Percentiles rank a stretch among this genome's conserved stretches.
Evolutionary conservation across 805 yeast genomes (phyloP).

Genomic region (Myxozyma geophila): DNA sequence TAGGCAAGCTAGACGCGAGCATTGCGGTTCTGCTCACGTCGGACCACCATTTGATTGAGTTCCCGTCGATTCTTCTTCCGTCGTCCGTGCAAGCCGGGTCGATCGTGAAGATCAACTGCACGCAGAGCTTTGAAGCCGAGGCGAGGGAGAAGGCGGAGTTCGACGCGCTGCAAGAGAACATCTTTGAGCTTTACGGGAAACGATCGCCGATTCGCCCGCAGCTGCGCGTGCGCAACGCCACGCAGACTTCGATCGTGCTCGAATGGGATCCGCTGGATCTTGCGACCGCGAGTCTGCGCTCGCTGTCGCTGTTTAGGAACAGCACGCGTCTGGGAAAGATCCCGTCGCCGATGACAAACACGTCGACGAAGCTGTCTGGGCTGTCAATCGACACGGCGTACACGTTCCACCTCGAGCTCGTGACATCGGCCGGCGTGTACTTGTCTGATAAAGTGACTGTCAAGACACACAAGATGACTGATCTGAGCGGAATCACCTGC

Average conservation of each 20-base stretch:
- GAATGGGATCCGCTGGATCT: conserved; percentile 89
- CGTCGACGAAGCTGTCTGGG: conserved; percentile 87
- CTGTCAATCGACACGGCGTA: conserved; percentile 84
- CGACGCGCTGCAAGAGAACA: conserved; percentile 69
- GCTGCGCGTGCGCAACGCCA: conserved; percentile 71
- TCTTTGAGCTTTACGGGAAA: conserved; percentile 72
- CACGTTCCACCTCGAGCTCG: conserved; percentile 75
- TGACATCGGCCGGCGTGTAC: conserved; percentile 88
- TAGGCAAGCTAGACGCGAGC: conserved; percentile 94
- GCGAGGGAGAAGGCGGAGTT: conserved; percentile 61
- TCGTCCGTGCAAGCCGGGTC: conserved; percentile 91
- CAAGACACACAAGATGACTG: conserved; percentile 94
- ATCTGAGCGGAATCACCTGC: conserved; percentile 86
- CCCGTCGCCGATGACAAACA: conserved; percentile 78
- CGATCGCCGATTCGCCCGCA: conserved; percentile 72
- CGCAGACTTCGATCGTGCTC: conserved; percentile 92
- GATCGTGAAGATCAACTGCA: conserved; percentile 82
- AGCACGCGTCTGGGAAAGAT: conserved; percentile 70
- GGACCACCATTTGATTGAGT: conserved; percentile 93
- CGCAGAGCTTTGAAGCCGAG: conserved; percentile 73
- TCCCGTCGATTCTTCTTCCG: conserved; percentile 92
- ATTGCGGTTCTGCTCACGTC: conserved; percentile 86
- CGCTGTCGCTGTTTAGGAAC: conserved; percentile 77
- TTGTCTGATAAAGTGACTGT: conserved; percentile 69
- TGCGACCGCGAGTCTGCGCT: conserved; percentile 80